Conservation (phyloP, 306 rosid genomes). For the Quercus parvula region DNA sequence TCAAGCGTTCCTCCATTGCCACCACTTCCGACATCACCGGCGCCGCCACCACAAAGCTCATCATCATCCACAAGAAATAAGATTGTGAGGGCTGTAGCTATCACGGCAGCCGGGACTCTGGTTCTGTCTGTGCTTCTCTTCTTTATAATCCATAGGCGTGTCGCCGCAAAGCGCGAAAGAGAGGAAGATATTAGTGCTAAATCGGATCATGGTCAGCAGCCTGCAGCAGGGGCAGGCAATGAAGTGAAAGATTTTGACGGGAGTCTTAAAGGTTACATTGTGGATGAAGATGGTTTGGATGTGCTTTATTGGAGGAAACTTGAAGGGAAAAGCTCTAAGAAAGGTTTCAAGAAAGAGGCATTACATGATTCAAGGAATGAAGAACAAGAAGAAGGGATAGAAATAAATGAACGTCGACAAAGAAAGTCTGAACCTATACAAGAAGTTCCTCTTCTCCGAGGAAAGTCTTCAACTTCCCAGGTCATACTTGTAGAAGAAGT, state of each 20-base stretch:
- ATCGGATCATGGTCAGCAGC: slow-evolving; percentile 25
- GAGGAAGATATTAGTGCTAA: slow-evolving; percentile 1
- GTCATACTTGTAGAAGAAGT: slow-evolving; percentile 37
- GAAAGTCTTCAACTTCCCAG: slow-evolving; percentile 70
- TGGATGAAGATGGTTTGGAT: slow-evolving; percentile 92
- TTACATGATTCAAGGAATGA: neutral
- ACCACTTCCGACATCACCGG: slow-evolving; percentile 16
- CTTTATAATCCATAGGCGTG: slow-evolving; percentile 30
- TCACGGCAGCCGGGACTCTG: slow-evolving; percentile 59
- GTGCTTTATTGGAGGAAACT: slow-evolving; percentile 88
- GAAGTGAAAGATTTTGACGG: slow-evolving; percentile 49
- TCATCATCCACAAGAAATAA: slow-evolving; percentile 40
- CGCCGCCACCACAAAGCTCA: slow-evolving; percentile 1
- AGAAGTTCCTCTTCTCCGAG: slow-evolving; percentile 78
- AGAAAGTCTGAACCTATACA: slow-evolving; percentile 30
- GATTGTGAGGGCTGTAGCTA: slow-evolving; percentile 56
- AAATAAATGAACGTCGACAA: slow-evolving; percentile 11
- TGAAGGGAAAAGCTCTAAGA: slow-evolving; percentile 34
- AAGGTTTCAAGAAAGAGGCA: slow-evolving; percentile 30
- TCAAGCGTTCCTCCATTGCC: neutral
- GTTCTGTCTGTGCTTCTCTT: slow-evolving; percentile 51
- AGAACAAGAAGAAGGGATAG: slow-evolving; percentile 9
- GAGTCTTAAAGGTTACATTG: slow-evolving; percentile 56
- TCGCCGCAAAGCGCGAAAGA: slow-evolving; percentile 30
- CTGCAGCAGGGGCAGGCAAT: slow-evolving; percentile 25